A percentile compares a stretch with the other conserved stretches of the same genome.
Evolutionary conservation across 1,139 yeast genomes (phyloP).

Genomic region (Taphrina populina): DNA sequence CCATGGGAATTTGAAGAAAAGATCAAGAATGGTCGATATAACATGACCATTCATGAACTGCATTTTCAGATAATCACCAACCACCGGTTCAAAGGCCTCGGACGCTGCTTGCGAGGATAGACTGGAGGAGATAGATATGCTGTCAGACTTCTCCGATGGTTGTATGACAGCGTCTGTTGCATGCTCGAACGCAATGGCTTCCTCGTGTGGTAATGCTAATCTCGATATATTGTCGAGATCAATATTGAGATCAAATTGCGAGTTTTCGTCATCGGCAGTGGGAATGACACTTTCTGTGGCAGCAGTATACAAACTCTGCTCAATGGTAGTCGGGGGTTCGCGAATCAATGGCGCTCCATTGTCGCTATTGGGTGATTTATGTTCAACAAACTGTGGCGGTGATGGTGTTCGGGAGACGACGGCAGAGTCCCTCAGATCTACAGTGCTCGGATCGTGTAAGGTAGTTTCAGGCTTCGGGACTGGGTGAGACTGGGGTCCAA

Average conservation of each 20-base stretch:
- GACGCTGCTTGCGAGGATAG: conserved; percentile 25
- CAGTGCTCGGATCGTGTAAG: not conserved
- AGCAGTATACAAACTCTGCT: conserved; percentile 1
- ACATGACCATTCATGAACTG: conserved; percentile 80
- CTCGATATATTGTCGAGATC: not conserved
- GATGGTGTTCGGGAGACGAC: conserved; percentile 11
- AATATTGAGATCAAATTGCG: not conserved
- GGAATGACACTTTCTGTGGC: conserved; percentile 5
- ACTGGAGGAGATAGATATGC: conserved; percentile 36
- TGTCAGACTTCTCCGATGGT: conserved; percentile 27
- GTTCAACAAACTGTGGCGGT: not conserved
- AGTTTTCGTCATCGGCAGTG: not conserved
- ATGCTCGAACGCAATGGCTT: not conserved
- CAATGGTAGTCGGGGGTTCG: not conserved
- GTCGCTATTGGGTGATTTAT: not conserved
- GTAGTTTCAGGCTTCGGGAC: conserved; percentile 25
- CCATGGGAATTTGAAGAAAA: conserved; percentile 96
- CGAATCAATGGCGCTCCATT: not conserved
- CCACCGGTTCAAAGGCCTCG: conserved; percentile 55
- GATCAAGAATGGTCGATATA: conserved; percentile 65
- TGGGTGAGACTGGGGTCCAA: conserved; percentile 24
- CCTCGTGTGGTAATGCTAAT: not conserved
- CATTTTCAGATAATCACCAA: conserved; percentile 86
- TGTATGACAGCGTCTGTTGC: conserved; percentile 15
- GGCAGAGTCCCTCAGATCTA: conserved; percentile 11